Evolutionary conservation across 2,329 filamentous ascomycete genomes (phyloP), one percentile per base, ranked within the genome.

Genomic region (Pestalotiopsis sp.): DNA sequence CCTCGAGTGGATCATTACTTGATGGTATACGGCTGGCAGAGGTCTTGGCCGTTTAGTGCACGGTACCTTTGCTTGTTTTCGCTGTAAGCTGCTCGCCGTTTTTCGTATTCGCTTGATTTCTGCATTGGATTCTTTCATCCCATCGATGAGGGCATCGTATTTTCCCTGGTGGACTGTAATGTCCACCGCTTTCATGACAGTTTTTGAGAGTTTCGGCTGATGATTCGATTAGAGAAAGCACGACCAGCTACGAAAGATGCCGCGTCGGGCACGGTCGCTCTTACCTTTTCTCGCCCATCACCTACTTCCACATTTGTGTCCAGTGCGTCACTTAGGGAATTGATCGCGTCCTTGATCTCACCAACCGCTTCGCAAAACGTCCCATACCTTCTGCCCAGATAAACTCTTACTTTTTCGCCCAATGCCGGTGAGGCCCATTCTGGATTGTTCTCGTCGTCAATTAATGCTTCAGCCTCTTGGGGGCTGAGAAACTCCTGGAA

Each of bases 61-160:
- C n/a, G 64, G 13, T 36, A 31, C 41, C 23, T 65, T 68, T 20
- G 36, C 17, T 4, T 57, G 63, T 6, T 59, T 52, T 20, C 25
- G 41, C 20, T 70, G 63, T 49, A 72, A 49, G 39, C 69, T 69
- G 13, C 59, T 60, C n/a, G 69, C 67, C 14, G 66, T 66, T 45
- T 70, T 70, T 14, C 69, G 62, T 31, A 70, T 64, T 61, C 69
- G 62, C 52, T 70, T 72, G 38, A 72, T 55, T 12, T 70, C 70
- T 23, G 69, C 45, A 39, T 68, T 69, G 4, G 68, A 61, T 31
- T 69, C 70, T 25, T 67, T 72, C 13, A 72, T 52, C 1, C 66
- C 62, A 7, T 65, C 60, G 5, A 72, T 63, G 13, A 36, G 13
- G 25, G 57, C 66, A 12, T 67, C 60, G 49, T 67, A 49, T 52